Evolutionary conservation across 306 rosid species (phyloP).

Genomic region (Glycine soja): DNA sequence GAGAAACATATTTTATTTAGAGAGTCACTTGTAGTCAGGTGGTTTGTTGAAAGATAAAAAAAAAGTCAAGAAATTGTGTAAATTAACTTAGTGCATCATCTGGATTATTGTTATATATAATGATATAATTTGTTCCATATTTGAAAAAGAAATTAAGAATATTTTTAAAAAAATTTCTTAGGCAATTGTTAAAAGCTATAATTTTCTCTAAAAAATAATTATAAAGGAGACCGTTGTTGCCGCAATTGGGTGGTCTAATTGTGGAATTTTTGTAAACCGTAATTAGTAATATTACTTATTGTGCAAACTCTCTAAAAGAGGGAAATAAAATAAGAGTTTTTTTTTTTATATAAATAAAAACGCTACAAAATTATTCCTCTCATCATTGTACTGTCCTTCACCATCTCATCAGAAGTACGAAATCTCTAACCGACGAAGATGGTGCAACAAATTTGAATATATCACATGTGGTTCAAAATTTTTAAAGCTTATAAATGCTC

Average conservation of each 20-base stretch:
- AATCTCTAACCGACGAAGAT: constrained; percentile 14
- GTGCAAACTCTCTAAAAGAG: not conserved
- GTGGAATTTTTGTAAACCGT: not conserved
- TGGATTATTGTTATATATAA: no score
- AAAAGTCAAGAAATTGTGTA: not conserved
- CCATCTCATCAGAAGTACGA: constrained; percentile 43
- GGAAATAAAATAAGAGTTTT: no score
- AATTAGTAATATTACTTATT: not conserved
- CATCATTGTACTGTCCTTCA: constrained; percentile 38
- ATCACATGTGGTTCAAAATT: not conserved
- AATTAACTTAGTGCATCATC: no score
- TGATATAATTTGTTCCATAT: no score
- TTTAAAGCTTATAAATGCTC: not conserved
- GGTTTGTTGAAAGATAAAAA: no score
- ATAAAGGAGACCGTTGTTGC: not conserved
- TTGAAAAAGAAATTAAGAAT: no score
- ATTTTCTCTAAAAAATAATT: not conserved
- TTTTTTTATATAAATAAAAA: not conserved
- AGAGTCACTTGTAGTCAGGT: no score
- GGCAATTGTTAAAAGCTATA: not conserved
- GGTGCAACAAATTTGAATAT: not conserved
- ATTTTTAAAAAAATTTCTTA: no score
- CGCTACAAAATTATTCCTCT: constrained; percentile 43
- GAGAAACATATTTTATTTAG: no score
- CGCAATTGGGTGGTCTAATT: no score